These are phyloP conservation scores for Leccinum aurantiacum DNA, from an alignment of 768 basidiomycete genomes.

Conservation along the genomic window DNA sequence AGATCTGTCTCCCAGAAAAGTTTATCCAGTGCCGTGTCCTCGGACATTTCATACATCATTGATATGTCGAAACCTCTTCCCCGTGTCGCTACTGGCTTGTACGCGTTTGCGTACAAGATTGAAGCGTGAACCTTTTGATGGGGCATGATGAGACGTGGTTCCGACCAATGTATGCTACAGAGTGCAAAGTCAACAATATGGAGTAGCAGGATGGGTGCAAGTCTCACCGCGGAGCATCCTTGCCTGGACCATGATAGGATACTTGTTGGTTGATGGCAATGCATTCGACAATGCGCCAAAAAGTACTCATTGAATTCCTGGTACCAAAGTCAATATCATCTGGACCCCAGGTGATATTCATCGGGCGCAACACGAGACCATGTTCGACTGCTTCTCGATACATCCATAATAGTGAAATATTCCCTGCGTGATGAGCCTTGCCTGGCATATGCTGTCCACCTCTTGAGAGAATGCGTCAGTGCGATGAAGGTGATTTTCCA, in stretches of 20 bases:
- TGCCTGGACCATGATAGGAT: neutral
- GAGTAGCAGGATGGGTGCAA: neutral
- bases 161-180: conserved; percentile 5
- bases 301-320: conserved; percentile 10
- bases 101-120: neutral
- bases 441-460: conserved; percentile 15
- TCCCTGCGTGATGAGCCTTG: neutral
- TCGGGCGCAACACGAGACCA: conserved; percentile 12
- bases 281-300: conserved; percentile 9
- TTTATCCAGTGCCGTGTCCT: neutral
- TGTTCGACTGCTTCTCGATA: neutral
- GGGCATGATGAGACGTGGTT: conserved; percentile 15
- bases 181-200: neutral
- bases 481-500: neutral
- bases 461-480: neutral
- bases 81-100: neutral
- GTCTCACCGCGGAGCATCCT: conserved; percentile 12
- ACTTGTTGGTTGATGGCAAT: conserved; percentile 16
- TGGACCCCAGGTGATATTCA: conserved; percentile 16
- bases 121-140: neutral
- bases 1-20: conserved; percentile 14
- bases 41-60: neutral
- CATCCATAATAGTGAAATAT: neutral
- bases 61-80: neutral
- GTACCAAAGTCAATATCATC: conserved; percentile 17